Evolutionary conservation across 2,329 filamentous ascomycete species (phyloP), one percentile per base, ranked within the genome.

Genomic region (Amylocarpus encephaloides): DNA sequence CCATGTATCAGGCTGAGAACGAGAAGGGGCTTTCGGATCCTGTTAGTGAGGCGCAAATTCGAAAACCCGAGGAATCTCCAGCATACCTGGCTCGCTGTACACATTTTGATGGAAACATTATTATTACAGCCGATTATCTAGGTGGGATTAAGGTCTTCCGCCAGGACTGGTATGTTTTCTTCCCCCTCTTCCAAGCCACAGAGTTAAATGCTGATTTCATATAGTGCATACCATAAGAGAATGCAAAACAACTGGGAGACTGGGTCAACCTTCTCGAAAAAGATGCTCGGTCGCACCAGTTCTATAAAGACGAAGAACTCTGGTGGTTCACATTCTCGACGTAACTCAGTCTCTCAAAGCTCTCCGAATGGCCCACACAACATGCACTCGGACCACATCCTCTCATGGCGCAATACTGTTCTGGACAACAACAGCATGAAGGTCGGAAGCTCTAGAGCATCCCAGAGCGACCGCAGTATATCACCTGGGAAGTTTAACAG

Each of bases 141-240:
- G 93, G 93, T 33, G 80, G 82, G 22, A 93, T 98, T 70, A 96
- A 96, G 66, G 86, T 97, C 0, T 96, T 96, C 65, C 81, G 93
- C 16, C 92, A 97, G 67, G 93, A 98, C 65, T 65, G 62, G 50
- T 53, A 53, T 22, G 44, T 34, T 32, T 10, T 10, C 18, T 44
- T 45, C 5, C 22, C 2, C 13, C 36, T 29, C n/a, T 26, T 22
- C n/a, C 33, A 10, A n/a, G 12, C 6, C 9, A n/a, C 12, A 11
- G 38, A 40, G 38, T 4, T 16, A 13, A 44, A 38, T 40, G 35
- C 34, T 50, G 29, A 46, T 30, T 43, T 26, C 5, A 35, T 39
- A n/a, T 96, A 54, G 92, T 64, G 93, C 92, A 0, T 88, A 79
- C 60, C 69, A 76, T 43, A 95, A 95, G 68, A 83, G 92, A 5